Conservation (phyloP, 208 protist genomes). For the Leishmania turanica region DNA sequence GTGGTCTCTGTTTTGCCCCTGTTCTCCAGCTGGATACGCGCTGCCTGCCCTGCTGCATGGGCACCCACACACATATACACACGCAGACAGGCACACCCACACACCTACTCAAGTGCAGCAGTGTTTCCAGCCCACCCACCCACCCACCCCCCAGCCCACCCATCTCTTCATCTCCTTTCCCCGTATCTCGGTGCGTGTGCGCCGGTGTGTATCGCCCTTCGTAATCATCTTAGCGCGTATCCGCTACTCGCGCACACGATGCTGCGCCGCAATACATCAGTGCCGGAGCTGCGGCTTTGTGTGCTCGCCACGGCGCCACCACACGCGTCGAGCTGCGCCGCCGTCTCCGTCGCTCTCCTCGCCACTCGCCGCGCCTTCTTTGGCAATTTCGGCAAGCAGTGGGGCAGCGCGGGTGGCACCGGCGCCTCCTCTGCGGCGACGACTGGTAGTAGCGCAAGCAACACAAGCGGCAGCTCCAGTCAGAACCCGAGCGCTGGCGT, state of each 20-base stretch:
- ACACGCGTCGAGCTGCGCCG: not conserved
- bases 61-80: not conserved
- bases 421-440: not conserved
- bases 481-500: not conserved
- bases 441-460: constrained; percentile 5
- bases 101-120: not conserved
- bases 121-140: not conserved
- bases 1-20: not conserved
- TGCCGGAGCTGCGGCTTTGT: constrained; percentile 21
- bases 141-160: too few species aligned
- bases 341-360: constrained; percentile 4
- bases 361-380: constrained; percentile 19
- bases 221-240: too few species aligned
- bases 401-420: not conserved
- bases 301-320: constrained; percentile 5
- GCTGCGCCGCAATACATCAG: constrained; percentile 19
- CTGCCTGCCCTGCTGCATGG: not conserved
- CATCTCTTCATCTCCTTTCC: not conserved
- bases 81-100: not conserved
- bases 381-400: constrained; percentile 25
- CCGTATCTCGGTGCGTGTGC: not conserved
- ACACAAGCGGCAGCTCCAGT: constrained; percentile 1
- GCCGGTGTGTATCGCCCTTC: not conserved
- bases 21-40: not conserved
- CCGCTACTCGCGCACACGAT: not conserved